Evolutionary conservation across 352 stramenopile genomes (phyloP).

Genomic region (Globisporangium cystogenes): DNA sequence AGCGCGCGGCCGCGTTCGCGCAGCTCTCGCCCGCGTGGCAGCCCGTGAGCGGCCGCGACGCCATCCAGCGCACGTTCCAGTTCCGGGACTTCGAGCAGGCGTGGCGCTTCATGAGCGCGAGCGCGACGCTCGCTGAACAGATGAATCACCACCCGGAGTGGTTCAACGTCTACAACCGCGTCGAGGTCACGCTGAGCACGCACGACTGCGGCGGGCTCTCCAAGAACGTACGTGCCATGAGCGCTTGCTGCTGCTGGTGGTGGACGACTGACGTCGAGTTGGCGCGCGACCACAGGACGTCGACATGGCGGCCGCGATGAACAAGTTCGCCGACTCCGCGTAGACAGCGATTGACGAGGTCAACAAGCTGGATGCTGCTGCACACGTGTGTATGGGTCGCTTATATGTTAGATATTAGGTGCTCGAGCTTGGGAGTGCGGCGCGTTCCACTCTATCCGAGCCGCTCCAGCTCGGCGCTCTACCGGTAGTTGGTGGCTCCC

Average conservation of each 20-base stretch:
- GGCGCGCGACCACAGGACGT: constrained; percentile 45
- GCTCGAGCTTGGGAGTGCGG: too few species aligned
- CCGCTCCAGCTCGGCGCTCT: too few species aligned
- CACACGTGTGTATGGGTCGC: neutral
- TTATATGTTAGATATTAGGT: too few species aligned
- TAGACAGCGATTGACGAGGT: constrained; percentile 1
- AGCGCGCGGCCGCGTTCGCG: constrained; percentile 34
- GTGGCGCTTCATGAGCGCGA: constrained; percentile 76
- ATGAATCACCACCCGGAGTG: constrained; percentile 98
- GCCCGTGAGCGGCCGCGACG: constrained; percentile 54
- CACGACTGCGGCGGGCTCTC: constrained; percentile 94
- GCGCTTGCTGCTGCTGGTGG: neutral
- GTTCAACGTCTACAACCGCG: constrained; percentile 98
- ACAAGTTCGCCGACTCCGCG: constrained; percentile 38
- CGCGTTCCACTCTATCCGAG: too few species aligned
- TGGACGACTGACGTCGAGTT: neutral
- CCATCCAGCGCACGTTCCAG: constrained; percentile 77
- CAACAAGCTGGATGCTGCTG: neutral
- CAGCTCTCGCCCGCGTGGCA: constrained; percentile 50
- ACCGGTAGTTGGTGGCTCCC: constrained; percentile 45
- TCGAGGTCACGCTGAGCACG: constrained; percentile 95
- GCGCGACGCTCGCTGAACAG: constrained; percentile 71
- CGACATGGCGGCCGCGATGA: constrained; percentile 67
- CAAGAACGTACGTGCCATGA: constrained; percentile 56
- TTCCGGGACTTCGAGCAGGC: constrained; percentile 84